Evolutionary conservation across 108 stramenopile species (phyloP).

Genomic region (Chaetoceros tenuissimus): DNA sequence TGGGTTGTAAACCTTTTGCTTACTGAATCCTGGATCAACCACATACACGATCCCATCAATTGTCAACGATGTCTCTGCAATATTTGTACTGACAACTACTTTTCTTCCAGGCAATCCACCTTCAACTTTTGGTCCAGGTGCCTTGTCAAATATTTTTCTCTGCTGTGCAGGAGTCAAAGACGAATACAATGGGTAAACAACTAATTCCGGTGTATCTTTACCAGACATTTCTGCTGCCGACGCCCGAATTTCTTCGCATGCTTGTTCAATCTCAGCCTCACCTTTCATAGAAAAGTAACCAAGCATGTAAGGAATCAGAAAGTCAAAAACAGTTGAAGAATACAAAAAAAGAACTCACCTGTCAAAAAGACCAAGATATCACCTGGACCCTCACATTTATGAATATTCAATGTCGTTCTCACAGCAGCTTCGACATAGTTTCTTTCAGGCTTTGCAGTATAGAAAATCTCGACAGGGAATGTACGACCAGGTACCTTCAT

Average conservation of each 20-base stretch:
- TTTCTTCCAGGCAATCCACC: slow-evolving; percentile 96
- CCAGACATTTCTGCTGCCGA: slow-evolving; percentile 50
- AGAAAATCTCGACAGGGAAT: slow-evolving; percentile 96
- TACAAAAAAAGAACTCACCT: no score
- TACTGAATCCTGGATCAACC: slow-evolving; percentile 98
- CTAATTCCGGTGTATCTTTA: slow-evolving; percentile 69
- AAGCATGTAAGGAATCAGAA: not conserved
- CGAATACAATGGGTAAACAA: slow-evolving; percentile 94
- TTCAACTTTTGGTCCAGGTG: slow-evolving; percentile 86
- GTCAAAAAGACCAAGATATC: slow-evolving; percentile 98
- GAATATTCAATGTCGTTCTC: slow-evolving; percentile 93
- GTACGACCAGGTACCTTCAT: slow-evolving; percentile 96
- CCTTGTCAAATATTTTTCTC: slow-evolving; percentile 85
- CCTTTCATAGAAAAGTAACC: no score
- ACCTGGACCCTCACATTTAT: slow-evolving; percentile 94
- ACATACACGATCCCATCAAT: slow-evolving; percentile 99
- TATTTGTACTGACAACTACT: slow-evolving; percentile 96
- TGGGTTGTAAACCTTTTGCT: slow-evolving; percentile 99
- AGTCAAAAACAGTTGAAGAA: no score
- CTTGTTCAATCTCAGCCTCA: slow-evolving; percentile 98
- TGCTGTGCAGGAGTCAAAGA: slow-evolving; percentile 93
- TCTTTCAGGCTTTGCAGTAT: slow-evolving; percentile 93
- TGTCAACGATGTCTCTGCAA: slow-evolving; percentile 98
- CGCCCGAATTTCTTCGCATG: slow-evolving; percentile 86
- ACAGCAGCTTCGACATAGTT: slow-evolving; percentile 99